Conservation (phyloP, 2,329 filamentous ascomycete genomes). For the Sarocladium strictum region DNA sequence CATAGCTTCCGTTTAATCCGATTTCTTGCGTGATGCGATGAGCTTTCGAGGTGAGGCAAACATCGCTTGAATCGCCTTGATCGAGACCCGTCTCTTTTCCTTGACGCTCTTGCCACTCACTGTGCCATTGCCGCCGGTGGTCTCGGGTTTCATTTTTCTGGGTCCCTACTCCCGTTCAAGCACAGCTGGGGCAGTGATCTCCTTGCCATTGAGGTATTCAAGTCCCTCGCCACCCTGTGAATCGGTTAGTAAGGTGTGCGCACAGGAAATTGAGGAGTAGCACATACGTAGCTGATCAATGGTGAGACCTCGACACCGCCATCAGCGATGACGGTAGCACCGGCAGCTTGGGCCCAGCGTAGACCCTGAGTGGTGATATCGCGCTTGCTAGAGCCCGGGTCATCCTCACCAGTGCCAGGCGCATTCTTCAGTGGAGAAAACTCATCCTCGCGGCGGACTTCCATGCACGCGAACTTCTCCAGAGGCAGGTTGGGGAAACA, state of each 20-base stretch:
- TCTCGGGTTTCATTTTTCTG: neutral
- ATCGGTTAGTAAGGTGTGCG: conserved; percentile 15
- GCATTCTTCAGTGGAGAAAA: conserved; percentile 96
- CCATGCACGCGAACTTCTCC: conserved; percentile 88
- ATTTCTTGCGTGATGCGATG: neutral
- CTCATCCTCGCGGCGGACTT: conserved; percentile 94
- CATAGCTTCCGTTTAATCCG: neutral
- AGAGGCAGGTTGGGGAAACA: conserved; percentile 87
- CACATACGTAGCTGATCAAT: conserved; percentile 88
- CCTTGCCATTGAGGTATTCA: conserved; percentile 45
- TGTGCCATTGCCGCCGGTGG: neutral
- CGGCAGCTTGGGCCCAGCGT: conserved; percentile 77
- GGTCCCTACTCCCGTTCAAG: conserved; percentile 37
- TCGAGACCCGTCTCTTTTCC: neutral
- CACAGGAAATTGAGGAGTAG: neutral
- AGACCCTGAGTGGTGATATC: conserved; percentile 89
- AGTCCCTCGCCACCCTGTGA: conserved; percentile 57
- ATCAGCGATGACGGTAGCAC: conserved; percentile 64
- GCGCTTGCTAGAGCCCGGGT: conserved; percentile 84
- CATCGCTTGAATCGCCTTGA: neutral
- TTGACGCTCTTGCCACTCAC: neutral
- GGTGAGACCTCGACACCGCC: conserved; percentile 86
- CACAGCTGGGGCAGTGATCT: conserved; percentile 46
- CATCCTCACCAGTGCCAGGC: conserved; percentile 79
- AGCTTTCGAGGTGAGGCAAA: neutral